Evolutionary conservation across 129 eudicot species (phyloP).

Genomic region (Cynara cardunculus): DNA sequence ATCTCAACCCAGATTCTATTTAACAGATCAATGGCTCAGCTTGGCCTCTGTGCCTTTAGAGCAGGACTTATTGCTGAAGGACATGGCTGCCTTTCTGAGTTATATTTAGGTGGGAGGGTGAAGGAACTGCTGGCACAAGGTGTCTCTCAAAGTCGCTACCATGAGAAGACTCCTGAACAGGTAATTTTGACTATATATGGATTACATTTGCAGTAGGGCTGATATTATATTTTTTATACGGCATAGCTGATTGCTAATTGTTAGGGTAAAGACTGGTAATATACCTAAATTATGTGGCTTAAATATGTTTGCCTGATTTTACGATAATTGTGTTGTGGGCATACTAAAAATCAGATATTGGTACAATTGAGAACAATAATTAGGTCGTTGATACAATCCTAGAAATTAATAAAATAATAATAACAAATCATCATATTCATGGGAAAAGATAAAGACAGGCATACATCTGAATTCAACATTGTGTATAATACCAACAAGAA

Average conservation of each 20-base stretch:
- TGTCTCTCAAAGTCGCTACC: slow-evolving; percentile 85
- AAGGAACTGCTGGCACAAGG: slow-evolving; percentile 96
- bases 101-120: slow-evolving; percentile 96
- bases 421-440: too few relatives aligned
- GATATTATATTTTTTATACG: not conserved
- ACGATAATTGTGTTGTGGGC: too few relatives aligned
- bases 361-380: not conserved
- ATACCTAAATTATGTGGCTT: not conserved
- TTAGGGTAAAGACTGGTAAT: too few relatives aligned
- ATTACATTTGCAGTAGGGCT: not conserved
- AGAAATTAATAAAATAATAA: too few relatives aligned
- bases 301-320: not conserved
- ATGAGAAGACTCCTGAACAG: slow-evolving; percentile 95
- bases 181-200: slow-evolving; percentile 20
- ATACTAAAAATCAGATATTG: too few relatives aligned
- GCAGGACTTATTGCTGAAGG: slow-evolving; percentile 75
- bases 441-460: too few relatives aligned
- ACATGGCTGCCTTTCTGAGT: slow-evolving; percentile 84
- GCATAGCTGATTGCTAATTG: not conserved
- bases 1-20: slow-evolving; percentile 83
- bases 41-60: slow-evolving; percentile 94
- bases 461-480: too few relatives aligned
- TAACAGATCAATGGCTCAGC: slow-evolving; percentile 92
- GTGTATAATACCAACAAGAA: too few relatives aligned
- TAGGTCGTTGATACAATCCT: not conserved